These are phyloP conservation scores for Kuraishia ogatae DNA, from an alignment of 805 yeast species.

Conservation along the genomic window DNA sequence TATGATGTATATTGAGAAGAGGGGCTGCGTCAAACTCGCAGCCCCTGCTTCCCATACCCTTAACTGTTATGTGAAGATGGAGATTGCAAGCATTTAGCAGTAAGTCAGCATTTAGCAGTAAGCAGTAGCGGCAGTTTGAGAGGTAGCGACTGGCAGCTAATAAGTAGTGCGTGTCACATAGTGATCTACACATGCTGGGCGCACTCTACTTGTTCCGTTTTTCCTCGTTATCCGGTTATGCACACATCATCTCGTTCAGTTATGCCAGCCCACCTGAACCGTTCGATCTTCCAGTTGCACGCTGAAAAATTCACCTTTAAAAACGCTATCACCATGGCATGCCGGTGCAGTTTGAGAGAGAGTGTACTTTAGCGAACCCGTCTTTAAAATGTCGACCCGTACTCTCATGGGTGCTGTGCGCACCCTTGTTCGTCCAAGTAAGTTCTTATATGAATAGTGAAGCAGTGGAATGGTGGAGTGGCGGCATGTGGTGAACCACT, in stretches of 20 bases:
- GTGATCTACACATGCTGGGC: no score
- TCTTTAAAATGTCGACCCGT: not conserved
- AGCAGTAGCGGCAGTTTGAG: no score
- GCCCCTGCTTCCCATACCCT: not conserved
- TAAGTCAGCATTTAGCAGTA: no score
- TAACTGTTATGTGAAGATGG: no score
- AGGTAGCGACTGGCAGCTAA: no score
- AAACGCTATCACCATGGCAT: not conserved
- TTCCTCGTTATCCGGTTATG: not conserved
- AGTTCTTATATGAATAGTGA: not conserved
- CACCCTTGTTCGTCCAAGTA: not conserved
- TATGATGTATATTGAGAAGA: no score
- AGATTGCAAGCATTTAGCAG: no score
- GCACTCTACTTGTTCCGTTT: no score
- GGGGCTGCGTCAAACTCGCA: not conserved
- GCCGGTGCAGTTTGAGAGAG: not conserved
- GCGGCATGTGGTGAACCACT: no score
- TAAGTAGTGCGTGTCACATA: no score
- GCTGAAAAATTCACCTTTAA: not conserved
- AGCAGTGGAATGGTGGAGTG: not conserved
- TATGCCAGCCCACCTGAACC: not conserved
- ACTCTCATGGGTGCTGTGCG: not conserved
- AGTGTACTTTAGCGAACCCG: not conserved
- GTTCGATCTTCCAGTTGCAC: not conserved
- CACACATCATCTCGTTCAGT: not conserved